Percentiles rank a stretch among this genome's conserved stretches.
These are phyloP conservation scores for Mycena indigotica DNA, from an alignment of 768 basidiomycete genomes.

Conservation along the genomic window DNA sequence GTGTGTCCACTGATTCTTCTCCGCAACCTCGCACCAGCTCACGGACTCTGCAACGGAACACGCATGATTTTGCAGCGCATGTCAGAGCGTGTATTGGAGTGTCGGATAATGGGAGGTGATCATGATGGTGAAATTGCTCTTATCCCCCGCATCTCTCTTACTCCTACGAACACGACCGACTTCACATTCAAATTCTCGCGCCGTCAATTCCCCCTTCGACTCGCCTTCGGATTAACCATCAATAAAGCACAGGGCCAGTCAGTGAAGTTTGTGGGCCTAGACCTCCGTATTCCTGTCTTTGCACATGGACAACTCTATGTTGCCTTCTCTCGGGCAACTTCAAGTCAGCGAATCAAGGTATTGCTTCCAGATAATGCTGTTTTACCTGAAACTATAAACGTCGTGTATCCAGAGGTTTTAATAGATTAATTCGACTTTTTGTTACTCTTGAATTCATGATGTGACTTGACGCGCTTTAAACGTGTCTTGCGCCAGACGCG, in stretches of 20 bases:
- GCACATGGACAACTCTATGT: constrained; percentile 41
- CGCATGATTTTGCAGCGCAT: constrained; percentile 24
- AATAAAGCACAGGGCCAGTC: constrained; percentile 42
- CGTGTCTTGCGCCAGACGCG: no score
- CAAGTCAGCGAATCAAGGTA: constrained; percentile 20
- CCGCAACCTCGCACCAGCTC: constrained; percentile 39
- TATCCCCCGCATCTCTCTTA: constrained; percentile 40
- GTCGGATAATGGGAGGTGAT: constrained; percentile 37
- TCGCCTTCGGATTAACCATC: constrained; percentile 40
- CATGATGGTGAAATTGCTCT: constrained; percentile 36
- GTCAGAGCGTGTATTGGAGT: constrained; percentile 31
- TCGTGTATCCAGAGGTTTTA: not conserved
- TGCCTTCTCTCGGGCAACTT: constrained; percentile 32
- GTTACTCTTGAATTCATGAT: no score
- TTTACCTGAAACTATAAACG: not conserved
- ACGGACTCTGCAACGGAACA: constrained; percentile 45
- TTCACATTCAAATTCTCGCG: constrained; percentile 26
- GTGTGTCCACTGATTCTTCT: constrained; percentile 45
- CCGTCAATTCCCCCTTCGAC: constrained; percentile 35
- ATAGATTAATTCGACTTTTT: no score
- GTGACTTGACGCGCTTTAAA: no score
- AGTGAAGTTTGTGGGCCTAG: constrained; percentile 32
- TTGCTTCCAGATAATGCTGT: constrained; percentile 18
- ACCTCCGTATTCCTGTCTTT: constrained; percentile 31
- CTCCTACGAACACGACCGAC: constrained; percentile 19